Base-by-base conservation (phyloP, 768 basidiomycete species). In the Gelatoporia subvermispora region DNA sequence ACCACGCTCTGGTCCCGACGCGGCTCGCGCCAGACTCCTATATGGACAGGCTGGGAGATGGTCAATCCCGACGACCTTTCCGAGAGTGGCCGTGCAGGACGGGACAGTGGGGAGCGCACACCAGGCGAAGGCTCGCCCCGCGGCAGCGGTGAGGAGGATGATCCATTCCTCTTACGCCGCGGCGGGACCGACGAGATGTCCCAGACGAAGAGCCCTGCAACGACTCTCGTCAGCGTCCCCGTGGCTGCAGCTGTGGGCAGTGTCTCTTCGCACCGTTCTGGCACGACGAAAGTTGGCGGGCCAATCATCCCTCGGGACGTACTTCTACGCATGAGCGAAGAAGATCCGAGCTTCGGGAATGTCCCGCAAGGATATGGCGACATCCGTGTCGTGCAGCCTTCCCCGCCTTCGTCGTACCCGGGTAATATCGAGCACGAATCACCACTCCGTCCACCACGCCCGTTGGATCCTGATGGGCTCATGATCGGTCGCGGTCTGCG, bases 61-160 rank as follows among this genome's bases (percentile, higher is more conserved):
- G 45, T 69, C 52, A 41, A 60, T 63, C 43, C 61, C 4, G 57
- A 49, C 5, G 59, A 56, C 37, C 28, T 25, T 24, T 11, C 46
- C 5, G 44, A 42, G n/a, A 39, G 38, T 28, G 36, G 43, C 25
- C 25, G 37, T 41, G 20, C 36, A 28, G 8, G 50, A 41, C 34
- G 28, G 5, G 36, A 28, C 20, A 34, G 21, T 25, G 52, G 47
- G 8, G 46, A 39, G 3, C 45, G 43, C 11, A 51, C 51, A 1
- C 63, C 72, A 10, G 84, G 81, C n/a, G 81, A 85, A 63, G 83
- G 84, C 28, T 81, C 81, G 21, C 83, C 85, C 1, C 72, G 84
- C 9, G 74, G 75, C 24, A 86, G 82, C 43, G 85, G 85, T 5
- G 84, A 85, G 58, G 85, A 86, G 61, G 69, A 65, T 2, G 84